These are phyloP conservation scores for Dryas drummondii DNA, from an alignment of 306 rosid species.

Conservation along the genomic window DNA sequence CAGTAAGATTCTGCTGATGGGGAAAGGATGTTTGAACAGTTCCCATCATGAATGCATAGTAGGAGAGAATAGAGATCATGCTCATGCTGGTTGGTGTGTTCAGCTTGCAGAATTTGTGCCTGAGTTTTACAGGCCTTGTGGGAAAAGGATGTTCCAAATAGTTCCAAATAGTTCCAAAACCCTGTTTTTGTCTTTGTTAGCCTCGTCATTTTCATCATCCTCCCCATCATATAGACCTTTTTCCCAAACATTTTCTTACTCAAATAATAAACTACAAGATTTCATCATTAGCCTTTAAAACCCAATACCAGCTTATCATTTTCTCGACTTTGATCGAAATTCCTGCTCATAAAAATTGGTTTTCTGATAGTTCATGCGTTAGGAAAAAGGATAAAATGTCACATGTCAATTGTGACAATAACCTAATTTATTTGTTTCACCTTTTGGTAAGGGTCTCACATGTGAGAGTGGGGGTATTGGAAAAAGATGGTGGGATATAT, in stretches of 20 bases:
- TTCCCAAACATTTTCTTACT: not conserved
- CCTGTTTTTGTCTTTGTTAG: slow-evolving; percentile 17
- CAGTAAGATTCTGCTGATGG: slow-evolving; percentile 34
- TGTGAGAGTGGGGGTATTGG: slow-evolving; percentile 36
- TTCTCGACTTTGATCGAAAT: not conserved
- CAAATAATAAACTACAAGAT: not conserved
- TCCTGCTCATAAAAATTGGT: too few relatives aligned
- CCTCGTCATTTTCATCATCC: slow-evolving; percentile 3
- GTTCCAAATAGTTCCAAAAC: slow-evolving; percentile 7
- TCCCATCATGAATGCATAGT: slow-evolving; percentile 23
- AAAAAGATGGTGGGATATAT: slow-evolving; percentile 37
- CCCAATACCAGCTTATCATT: too few relatives aligned
- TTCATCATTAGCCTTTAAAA: not conserved
- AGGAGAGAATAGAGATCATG: not conserved
- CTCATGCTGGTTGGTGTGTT: not conserved
- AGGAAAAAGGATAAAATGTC: not conserved
- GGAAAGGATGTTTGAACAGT: slow-evolving; percentile 25
- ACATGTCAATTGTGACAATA: not conserved
- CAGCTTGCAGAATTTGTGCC: slow-evolving; percentile 35
- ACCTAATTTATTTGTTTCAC: slow-evolving; percentile 15
- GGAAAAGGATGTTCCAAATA: slow-evolving; percentile 36
- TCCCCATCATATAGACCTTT: not conserved
- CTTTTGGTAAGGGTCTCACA: slow-evolving; percentile 45
- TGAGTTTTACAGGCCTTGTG: slow-evolving; percentile 4
- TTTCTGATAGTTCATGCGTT: too few relatives aligned